Percentiles rank a stretch among this genome's conserved stretches.
These are phyloP conservation scores for Aspergillus fischeri DNA, from an alignment of 2,329 filamentous ascomycete species.

Conservation along the genomic window DNA sequence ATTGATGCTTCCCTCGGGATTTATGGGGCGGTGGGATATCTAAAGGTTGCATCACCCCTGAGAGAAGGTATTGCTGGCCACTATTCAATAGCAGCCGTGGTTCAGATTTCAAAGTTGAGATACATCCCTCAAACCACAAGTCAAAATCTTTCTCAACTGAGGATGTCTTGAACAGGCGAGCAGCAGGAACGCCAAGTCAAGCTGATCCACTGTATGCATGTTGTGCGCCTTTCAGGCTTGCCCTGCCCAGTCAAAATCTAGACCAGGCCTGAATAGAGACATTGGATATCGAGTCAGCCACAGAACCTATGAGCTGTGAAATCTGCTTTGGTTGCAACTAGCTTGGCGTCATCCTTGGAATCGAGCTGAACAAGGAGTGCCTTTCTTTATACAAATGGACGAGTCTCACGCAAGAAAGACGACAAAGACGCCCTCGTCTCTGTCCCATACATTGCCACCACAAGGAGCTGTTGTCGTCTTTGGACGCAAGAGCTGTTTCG, in stretches of 20 bases:
- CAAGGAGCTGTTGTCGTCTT: background rate
- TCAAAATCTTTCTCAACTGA: background rate
- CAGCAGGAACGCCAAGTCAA: background rate
- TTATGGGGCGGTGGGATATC: background rate
- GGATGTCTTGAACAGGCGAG: background rate
- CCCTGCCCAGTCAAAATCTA: background rate
- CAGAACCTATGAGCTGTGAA: background rate
- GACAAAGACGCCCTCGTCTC: too few relatives aligned
- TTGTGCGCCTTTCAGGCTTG: background rate
- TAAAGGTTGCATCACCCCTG: background rate
- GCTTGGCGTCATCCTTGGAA: background rate
- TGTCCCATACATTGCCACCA: background rate
- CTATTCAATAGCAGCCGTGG: background rate
- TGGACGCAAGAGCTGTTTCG: background rate
- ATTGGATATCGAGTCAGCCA: background rate
- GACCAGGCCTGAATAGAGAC: background rate
- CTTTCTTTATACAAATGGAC: background rate
- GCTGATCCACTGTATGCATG: background rate
- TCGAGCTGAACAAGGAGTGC: background rate
- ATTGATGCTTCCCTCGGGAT: background rate
- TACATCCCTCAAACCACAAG: background rate
- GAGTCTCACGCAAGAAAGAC: background rate
- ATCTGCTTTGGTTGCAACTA: background rate
- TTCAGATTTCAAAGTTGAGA: background rate
- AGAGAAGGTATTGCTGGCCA: background rate